These are phyloP conservation scores for Pinus taeda DNA, from an alignment of 75 land plant genomes.

Conservation along the genomic window DNA sequence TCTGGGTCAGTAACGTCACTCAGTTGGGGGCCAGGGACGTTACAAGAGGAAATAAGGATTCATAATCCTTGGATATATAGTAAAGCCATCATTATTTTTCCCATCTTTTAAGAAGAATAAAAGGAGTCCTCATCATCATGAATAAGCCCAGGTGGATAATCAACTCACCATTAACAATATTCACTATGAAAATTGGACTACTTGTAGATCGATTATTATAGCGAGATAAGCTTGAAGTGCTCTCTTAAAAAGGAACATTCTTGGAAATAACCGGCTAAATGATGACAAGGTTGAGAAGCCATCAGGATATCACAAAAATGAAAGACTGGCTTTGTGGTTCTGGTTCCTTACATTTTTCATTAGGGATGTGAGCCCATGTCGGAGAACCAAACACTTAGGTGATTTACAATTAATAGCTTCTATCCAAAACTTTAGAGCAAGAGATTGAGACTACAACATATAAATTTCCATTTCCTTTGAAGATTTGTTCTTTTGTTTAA, in stretches of 20 bases:
- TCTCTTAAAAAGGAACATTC: background rate
- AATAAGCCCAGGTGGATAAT: background rate
- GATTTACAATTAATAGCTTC: background rate
- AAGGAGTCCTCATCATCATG: background rate
- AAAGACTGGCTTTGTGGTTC: background rate
- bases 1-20: too few relatives aligned
- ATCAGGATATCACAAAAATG: background rate
- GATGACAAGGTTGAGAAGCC: background rate
- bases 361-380: background rate
- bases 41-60: background rate
- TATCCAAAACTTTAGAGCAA: too few relatives aligned
- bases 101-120: background rate
- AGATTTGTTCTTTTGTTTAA: too few relatives aligned
- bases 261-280: background rate
- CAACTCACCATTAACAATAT: background rate
- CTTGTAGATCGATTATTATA: background rate
- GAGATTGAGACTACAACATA: too few relatives aligned
- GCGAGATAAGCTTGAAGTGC: background rate
- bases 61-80: background rate
- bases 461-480: too few relatives aligned
- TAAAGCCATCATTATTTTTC: too few relatives aligned
- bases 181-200: background rate
- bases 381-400: background rate
- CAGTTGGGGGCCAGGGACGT: too few relatives aligned
- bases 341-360: background rate